Evolutionary conservation across 192 early-diverging fungal genomes (phyloP).

Genomic region (Gigaspora rosea): DNA sequence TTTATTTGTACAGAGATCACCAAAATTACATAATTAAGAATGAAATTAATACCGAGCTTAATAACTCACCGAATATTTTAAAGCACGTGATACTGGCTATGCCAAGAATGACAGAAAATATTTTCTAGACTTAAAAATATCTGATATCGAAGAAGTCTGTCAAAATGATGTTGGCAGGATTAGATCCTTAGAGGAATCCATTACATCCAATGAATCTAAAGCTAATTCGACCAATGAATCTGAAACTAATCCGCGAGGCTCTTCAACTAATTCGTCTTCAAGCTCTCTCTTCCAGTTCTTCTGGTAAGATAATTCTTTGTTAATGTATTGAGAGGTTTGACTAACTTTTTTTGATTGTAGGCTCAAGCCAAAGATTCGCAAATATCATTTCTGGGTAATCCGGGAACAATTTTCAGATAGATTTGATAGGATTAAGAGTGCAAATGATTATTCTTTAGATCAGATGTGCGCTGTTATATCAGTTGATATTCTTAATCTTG

Average conservation of each 20-base stretch:
- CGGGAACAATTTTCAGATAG: not conserved
- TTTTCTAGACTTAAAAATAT: constrained; percentile 4
- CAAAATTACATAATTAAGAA: not conserved
- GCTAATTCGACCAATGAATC: not conserved
- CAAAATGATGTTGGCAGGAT: constrained; percentile 1
- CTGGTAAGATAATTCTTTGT: not conserved
- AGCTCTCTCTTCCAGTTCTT: not conserved
- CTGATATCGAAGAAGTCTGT: constrained; percentile 3
- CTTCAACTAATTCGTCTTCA: constrained; percentile 1
- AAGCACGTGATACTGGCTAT: constrained; percentile 2
- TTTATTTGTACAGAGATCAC: constrained; percentile 9
- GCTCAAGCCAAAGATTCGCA: not conserved
- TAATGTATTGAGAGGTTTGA: constrained; percentile 3
- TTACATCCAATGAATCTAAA: not conserved
- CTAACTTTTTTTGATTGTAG: not conserved
- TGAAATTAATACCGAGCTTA: too few relatives aligned
- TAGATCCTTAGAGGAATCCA: too few relatives aligned
- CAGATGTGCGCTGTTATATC: constrained; percentile 19
- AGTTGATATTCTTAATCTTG: constrained; percentile 18
- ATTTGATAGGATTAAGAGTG: not conserved
- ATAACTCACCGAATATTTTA: too few relatives aligned
- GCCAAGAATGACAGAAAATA: constrained; percentile 8
- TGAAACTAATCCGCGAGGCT: not conserved
- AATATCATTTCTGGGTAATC: constrained; percentile 7
- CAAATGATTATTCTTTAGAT: constrained; percentile 6